Evolutionary conservation across 2,329 filamentous ascomycete genomes (phyloP), one percentile per base, ranked within the genome.

Genomic region (Colletotrichum sidae): DNA sequence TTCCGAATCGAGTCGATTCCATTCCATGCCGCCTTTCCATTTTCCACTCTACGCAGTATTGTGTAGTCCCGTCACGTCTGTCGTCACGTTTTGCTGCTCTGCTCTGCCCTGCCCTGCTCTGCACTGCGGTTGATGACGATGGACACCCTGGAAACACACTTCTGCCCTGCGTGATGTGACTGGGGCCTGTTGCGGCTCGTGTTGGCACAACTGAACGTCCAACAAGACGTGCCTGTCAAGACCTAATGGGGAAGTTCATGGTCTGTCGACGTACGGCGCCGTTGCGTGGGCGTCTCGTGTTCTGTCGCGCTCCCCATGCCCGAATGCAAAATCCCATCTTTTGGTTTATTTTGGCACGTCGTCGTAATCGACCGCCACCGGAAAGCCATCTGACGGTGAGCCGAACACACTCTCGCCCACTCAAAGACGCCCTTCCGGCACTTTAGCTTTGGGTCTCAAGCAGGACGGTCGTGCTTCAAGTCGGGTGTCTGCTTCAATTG

Each of bases 301-400:
- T 15, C 25, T 25, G 25, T 25, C 25, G 25, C 25, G 25, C 41
- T 35, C 13, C 35, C 38, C 33, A 34, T 41, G 55, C 41, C 46
- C 54, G 55, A 58, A 58, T 46, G 13, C 15, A 34, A 54, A 53
- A 62, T 63, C 58, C 58, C 58, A 62, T 53, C 35, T 62, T 55
- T 51, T 15, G 42, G 33, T 49, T 41, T 39, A 51, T 54, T 56
- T 50, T 56, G 52, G 63, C 54, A 52, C 57, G 63, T 65, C 62
- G 62, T 65, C 63, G 63, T 65, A 65, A 65, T 65, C 49, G 46
- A 39, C 55, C 63, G 63, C 63, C 63, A 65, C 63, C 63, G 63
- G 63, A 65, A 62, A 44, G 58, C 52, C 58, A 65, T 65, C 58
- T 65, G 63, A 65, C 63, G 58, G 59, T 61, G 58, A 65, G 58